Conservation (phyloP, 192 early-diverging fungal genomes). For the Rhizoclosmatium sp. region DNA sequence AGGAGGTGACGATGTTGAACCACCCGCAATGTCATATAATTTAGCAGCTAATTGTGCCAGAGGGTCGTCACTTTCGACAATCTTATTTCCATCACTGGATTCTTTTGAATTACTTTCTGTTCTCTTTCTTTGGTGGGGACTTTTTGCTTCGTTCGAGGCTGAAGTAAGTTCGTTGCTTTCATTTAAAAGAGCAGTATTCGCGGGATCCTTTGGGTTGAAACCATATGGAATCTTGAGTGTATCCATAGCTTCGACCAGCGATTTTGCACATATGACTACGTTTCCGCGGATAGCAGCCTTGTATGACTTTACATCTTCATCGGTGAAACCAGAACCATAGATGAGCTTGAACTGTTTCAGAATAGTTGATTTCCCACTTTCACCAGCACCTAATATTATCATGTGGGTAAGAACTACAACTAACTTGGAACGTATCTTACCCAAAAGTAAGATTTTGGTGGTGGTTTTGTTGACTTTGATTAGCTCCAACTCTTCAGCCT, state of each 20-base stretch:
- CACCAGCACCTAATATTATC: conserved; percentile 43
- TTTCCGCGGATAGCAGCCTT: conserved; percentile 43
- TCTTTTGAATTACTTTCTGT: conserved; percentile 54
- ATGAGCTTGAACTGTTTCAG: conserved; percentile 55
- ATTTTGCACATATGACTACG: conserved; percentile 37
- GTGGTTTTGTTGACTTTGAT: conserved; percentile 2
- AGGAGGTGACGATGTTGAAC: background rate
- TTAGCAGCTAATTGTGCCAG: background rate
- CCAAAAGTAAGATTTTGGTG: conserved; percentile 17
- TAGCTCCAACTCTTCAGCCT: background rate
- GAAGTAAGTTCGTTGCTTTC: background rate
- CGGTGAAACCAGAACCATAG: conserved; percentile 45
- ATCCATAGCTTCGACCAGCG: conserved; percentile 47
- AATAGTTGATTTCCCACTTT: conserved; percentile 55
- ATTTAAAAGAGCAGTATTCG: background rate
- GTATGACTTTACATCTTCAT: conserved; percentile 43
- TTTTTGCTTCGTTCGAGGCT: background rate
- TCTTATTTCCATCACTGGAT: conserved; percentile 33
- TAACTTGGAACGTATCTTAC: background rate
- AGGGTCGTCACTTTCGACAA: background rate
- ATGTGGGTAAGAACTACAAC: background rate
- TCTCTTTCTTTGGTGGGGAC: background rate
- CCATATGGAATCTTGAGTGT: conserved; percentile 35
- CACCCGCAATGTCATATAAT: background rate
- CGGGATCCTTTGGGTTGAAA: background rate